A percentile compares a stretch with the other conserved stretches of the same genome.
Evolutionary conservation across 768 basidiomycete species (phyloP).

Genomic region (Kwoniella heveanensis): DNA sequence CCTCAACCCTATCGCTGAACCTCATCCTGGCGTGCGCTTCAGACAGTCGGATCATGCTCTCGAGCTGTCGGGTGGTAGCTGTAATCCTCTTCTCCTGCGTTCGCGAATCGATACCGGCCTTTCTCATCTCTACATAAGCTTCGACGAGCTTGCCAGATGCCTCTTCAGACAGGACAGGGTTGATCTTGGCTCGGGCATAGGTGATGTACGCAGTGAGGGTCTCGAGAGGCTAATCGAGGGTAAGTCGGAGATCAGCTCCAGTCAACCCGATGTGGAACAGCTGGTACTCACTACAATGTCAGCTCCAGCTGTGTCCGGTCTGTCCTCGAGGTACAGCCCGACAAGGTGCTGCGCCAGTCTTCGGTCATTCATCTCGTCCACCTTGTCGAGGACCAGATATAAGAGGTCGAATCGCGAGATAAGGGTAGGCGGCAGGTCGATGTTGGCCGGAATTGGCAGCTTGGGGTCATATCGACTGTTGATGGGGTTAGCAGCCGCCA

Average conservation of each 20-base stretch:
- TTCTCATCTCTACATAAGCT: conserved; percentile 91
- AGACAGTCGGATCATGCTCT: conserved; percentile 92
- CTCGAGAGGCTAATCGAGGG: conserved; percentile 69
- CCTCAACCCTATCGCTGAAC: conserved; percentile 80
- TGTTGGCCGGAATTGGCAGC: conserved; percentile 84
- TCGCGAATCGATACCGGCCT: conserved; percentile 83
- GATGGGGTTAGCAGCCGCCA: conserved; percentile 96
- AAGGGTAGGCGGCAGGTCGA: conserved; percentile 94
- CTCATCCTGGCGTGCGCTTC: conserved; percentile 98
- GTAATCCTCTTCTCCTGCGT: conserved; percentile 91
- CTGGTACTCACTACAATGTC: conserved; percentile 71
- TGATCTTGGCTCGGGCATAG: conserved; percentile 80
- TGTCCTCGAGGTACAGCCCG: conserved; percentile 88
- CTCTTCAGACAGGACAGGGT: conserved; percentile 81
- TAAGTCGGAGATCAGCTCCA: background rate
- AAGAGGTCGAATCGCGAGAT: conserved; percentile 97
- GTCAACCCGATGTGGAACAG: background rate
- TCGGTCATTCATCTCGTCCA: conserved; percentile 84
- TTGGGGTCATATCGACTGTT: conserved; percentile 60
- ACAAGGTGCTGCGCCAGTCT: conserved; percentile 90
- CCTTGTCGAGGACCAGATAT: conserved; percentile 91
- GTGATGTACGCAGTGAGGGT: conserved; percentile 93
- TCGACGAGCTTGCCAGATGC: conserved; percentile 81
- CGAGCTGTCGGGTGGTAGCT: conserved; percentile 94
- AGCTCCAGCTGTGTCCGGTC: conserved; percentile 65